Evolutionary conservation across 129 eudicot species (phyloP).

Genomic region (Centella asiatica): DNA sequence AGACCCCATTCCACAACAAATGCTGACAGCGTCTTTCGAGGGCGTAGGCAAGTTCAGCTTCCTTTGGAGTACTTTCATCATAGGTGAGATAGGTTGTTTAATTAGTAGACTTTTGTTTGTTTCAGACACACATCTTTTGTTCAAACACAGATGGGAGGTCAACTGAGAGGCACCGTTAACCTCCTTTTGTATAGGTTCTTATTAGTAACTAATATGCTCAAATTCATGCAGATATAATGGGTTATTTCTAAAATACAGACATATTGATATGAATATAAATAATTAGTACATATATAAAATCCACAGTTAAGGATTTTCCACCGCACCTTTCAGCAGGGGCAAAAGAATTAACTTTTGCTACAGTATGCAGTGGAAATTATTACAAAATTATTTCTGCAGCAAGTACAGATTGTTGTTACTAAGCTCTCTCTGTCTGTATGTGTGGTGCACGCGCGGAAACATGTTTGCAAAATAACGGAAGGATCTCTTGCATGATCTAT

Average conservation of each 20-base stretch:
- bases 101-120: slow-evolving; percentile 9
- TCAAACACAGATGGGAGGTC: slow-evolving; percentile 20
- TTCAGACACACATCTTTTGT: slow-evolving; percentile 10
- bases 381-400: no score
- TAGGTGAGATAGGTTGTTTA: slow-evolving; percentile 44
- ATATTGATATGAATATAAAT: no score
- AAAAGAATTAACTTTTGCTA: no score
- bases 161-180: slow-evolving; percentile 8
- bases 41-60: slow-evolving; percentile 9
- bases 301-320: no score
- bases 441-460: no score
- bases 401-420: no score
- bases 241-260: background rate
- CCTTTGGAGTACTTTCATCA: slow-evolving; percentile 18
- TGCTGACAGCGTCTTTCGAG: no score
- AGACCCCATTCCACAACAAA: slow-evolving; percentile 81
- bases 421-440: no score
- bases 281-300: no score
- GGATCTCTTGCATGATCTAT: background rate
- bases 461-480: no score
- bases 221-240: slow-evolving; percentile 17
- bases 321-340: no score
- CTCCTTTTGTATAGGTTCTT: slow-evolving; percentile 13
- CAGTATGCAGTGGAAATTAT: no score
- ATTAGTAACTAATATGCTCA: background rate